Evolutionary conservation across 2,329 filamentous ascomycete genomes (phyloP), one percentile per base, ranked within the genome.

Genomic region (Teratosphaeriaceae sp.): DNA sequence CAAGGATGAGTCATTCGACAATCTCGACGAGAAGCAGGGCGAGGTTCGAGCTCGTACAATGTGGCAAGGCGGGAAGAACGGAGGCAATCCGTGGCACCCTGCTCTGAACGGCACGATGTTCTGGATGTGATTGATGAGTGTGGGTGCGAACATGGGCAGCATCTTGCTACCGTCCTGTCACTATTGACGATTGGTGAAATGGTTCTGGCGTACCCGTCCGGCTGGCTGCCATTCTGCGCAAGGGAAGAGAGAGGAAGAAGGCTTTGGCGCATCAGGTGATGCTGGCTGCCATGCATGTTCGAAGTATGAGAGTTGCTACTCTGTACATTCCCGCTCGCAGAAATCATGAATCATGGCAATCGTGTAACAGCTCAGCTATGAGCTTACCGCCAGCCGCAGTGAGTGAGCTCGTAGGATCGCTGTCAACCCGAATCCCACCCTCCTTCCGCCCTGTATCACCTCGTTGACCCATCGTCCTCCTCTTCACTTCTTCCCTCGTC

Each of bases 71-170:
- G n/a, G 37, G 19, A 16, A 33, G 23, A 40, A 31, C 12, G 24
- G 16, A 19, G 41, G 35, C 20, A 41, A 48, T 24, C 50, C 51
- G 1, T 58, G 54, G 54, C 48, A 55, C 30, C 16, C 19, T 11
- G 38, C 38, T 12, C 21, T 57, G 13, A 40, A 53, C 34, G 29
- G 48, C 21, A 45, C 22, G 7, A 57, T 56, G 50, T 57, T 57
- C 44, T 57, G 43, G 34, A 40, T 50, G 23, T 50, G 16, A 36
- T 34, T 20, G 34, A 15, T 37, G 11, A 8, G 20, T 24, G 37
- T 20, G 16, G 20, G 37, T 18, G 16, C 11, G 12, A n/a, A 12
- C 30, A 11, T 18, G 30, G n/a, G n/a, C 19, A 40, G 37, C 23
- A 29, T 29, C n/a, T 26, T 42, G 24, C 23, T 40, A 26, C 18